Conservation (phyloP, 768 basidiomycete genomes). For the Xerocomellus intermedius region DNA sequence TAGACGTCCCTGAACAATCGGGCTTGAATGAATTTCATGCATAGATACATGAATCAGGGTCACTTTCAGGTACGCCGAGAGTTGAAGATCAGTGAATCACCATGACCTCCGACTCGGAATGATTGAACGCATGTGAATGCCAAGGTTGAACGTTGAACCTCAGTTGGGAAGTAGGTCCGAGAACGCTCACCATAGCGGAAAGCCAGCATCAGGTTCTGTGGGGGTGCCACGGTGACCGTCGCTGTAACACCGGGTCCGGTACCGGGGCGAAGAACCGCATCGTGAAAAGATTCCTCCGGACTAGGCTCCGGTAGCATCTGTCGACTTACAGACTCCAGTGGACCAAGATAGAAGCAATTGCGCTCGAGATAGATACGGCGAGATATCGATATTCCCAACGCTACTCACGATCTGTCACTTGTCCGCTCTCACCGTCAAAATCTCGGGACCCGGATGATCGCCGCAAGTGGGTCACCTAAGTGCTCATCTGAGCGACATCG, state of each 20-base stretch:
- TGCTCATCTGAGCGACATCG: background rate
- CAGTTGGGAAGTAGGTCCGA: background rate
- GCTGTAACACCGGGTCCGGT: slow-evolving; percentile 12
- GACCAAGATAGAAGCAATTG: slow-evolving; percentile 14
- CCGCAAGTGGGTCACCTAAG: background rate
- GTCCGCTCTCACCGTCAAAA: slow-evolving; percentile 14
- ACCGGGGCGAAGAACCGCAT: slow-evolving; percentile 19
- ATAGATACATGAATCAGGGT: slow-evolving; percentile 26
- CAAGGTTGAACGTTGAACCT: background rate
- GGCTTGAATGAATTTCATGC: slow-evolving; percentile 22
- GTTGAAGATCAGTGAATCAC: slow-evolving; percentile 18
- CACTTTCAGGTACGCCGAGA: slow-evolving; percentile 18
- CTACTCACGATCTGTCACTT: background rate
- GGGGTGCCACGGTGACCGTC: slow-evolving; percentile 9
- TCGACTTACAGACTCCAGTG: slow-evolving; percentile 2
- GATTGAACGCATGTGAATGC: background rate
- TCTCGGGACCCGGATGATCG: slow-evolving; percentile 8
- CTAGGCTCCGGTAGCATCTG: background rate
- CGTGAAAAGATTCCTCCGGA: slow-evolving; percentile 10
- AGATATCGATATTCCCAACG: slow-evolving; percentile 12
- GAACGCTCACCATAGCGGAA: background rate
- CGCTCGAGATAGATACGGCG: slow-evolving; percentile 12
- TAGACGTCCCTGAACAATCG: slow-evolving; percentile 20
- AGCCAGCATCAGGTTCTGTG: background rate
- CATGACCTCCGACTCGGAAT: background rate